Evolutionary conservation across 2,329 filamentous ascomycete species (phyloP), one percentile per base, ranked within the genome.

Genomic region (Pleomassaria siparia): DNA sequence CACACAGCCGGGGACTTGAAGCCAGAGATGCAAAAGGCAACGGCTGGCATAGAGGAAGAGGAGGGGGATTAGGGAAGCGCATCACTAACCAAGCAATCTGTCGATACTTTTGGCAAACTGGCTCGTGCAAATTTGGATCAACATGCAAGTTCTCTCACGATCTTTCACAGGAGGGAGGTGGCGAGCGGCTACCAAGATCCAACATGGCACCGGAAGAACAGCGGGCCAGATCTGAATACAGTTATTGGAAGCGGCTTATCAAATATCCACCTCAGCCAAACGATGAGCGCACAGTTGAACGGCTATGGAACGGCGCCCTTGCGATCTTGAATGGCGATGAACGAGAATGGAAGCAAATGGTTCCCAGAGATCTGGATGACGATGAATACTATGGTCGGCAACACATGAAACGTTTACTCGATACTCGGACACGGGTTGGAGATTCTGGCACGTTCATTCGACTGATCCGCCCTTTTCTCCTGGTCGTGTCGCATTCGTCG

Each of bases 401-500:
- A 2, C 67, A 71, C 25, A 59, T 72, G 18, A 54, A 59, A 12
- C 50, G 47, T 1, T 24, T 70, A 5, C 42, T 69, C 28, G 46
- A n/a, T 18, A 51, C 52, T 32, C 46, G 46, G 20, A 24, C 44
- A 1, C 40, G n/a, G 18, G 8, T 21, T 18, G 18, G 25, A 8
- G 33, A 51, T 4, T 36, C 43, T 16, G 37, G 46, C 10, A 41
- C 26, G 3, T 56, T 50, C 21, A 45, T 62, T 16, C 24, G 16
- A 6, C 37, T 50, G 18, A 22, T 32, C 3, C 46, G 30, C 13
- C 22, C 49, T 2, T 66, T 67, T 32, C 58, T 67, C 3, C 47
- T 49, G 8, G 62, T 66, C 1, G 59, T 73, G 1, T 68, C 70
- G 1, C 69, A 74, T 48, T 37, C 54, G 6, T 51, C 62, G 3